Conservation (phyloP, 495 filamentous ascomycete genomes). For the Lophiotrema nucula region DNA sequence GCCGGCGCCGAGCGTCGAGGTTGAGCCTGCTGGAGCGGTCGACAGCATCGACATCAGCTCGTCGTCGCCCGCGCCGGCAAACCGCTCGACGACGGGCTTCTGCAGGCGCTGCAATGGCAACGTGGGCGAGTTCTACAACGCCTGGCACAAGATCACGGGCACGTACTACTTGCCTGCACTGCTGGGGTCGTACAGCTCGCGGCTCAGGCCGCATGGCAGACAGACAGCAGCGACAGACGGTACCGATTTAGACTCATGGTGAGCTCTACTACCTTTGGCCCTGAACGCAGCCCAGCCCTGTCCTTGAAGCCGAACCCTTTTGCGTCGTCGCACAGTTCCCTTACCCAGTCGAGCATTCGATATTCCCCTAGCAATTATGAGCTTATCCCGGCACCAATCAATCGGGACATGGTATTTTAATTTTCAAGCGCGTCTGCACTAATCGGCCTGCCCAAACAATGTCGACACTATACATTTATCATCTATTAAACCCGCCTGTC, state of each 20-base stretch:
- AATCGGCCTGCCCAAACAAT: no score
- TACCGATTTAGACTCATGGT: conserved; percentile 33
- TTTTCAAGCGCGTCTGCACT: conserved; percentile 31
- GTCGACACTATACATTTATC: conserved; percentile 36
- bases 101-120: conserved; percentile 30
- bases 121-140: conserved; percentile 37
- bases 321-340: conserved; percentile 17
- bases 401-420: conserved; percentile 31
- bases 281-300: no score
- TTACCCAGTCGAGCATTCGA: conserved; percentile 18
- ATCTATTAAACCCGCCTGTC: conserved; percentile 34
- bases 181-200: conserved; percentile 31
- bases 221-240: conserved; percentile 11
- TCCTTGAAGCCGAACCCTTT: not conserved
- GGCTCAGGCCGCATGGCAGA: conserved; percentile 3
- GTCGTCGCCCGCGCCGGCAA: not conserved
- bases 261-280: conserved; percentile 13
- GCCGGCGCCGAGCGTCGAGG: conserved; percentile 1
- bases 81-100: conserved; percentile 25
- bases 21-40: not conserved
- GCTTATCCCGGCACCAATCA: conserved; percentile 35
- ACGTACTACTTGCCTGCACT: conserved; percentile 37
- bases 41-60: conserved; percentile 12
- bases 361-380: conserved; percentile 21
- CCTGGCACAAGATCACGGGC: conserved; percentile 32